phyloP scores from a whole-genome alignment of 257 asterid genomes.

The Pogostemon cablin region DNA sequence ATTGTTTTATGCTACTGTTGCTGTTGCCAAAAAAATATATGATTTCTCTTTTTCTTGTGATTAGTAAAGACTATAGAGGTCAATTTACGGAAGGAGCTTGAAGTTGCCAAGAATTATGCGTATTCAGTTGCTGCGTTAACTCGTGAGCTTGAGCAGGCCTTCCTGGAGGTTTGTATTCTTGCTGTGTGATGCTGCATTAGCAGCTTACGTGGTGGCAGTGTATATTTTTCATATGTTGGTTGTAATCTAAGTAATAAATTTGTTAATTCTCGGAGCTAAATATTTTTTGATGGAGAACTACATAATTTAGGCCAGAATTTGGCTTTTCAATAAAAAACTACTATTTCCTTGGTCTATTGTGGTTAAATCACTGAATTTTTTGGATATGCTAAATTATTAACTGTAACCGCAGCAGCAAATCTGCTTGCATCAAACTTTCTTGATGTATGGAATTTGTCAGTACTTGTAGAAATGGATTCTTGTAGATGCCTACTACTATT shows the following conservation, averaged over 20 bases:
- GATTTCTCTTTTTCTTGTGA: constrained; percentile 23
- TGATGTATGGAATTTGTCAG: constrained; percentile 26
- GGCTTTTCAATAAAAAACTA: constrained; percentile 2
- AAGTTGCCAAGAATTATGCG: constrained; percentile 66
- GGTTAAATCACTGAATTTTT: not conserved
- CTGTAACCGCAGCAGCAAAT: constrained; percentile 14
- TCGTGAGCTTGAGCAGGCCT: constrained; percentile 68
- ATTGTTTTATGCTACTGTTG: constrained; percentile 5
- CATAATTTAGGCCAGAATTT: not conserved
- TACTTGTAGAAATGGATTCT: constrained; percentile 33
- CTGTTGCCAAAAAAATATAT: not conserved
- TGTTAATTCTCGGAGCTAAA: not conserved
- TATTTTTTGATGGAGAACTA: not conserved
- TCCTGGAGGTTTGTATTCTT: constrained; percentile 66
- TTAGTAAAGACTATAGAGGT: constrained; percentile 58
- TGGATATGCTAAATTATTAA: not conserved
- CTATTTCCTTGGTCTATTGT: constrained; percentile 9
- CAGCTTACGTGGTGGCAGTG: constrained; percentile 14
- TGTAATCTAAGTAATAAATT: not conserved
- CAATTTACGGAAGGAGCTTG: constrained; percentile 45
- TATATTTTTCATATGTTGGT: not conserved
- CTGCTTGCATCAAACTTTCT: constrained; percentile 25
- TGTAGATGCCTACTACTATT: constrained; percentile 90
- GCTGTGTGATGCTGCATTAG: constrained; percentile 24
- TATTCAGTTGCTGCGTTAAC: constrained; percentile 71